phyloP scores from a whole-genome alignment of 768 basidiomycete genomes.

The Trametes cubensis region DNA sequence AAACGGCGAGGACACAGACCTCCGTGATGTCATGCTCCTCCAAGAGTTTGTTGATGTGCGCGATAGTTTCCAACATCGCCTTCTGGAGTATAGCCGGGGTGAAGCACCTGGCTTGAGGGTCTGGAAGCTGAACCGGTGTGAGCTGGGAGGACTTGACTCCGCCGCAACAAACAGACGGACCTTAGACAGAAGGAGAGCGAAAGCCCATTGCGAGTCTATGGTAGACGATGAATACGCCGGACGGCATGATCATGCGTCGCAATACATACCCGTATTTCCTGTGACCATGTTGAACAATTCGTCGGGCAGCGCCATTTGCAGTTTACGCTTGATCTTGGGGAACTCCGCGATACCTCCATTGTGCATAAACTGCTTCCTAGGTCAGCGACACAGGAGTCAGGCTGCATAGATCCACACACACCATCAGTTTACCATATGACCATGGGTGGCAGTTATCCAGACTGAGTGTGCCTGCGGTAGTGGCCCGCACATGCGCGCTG shows the following conservation, averaged over 20 bases:
- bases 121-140: constrained; percentile 60
- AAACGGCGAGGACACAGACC: constrained; percentile 40
- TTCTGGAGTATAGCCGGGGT: constrained; percentile 69
- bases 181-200: constrained; percentile 88
- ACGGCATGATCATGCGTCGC: neutral
- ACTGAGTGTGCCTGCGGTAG: constrained; percentile 89
- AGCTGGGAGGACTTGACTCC: neutral
- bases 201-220: constrained; percentile 95
- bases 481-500: constrained; percentile 91
- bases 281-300: constrained; percentile 84
- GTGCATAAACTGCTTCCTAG: constrained; percentile 81
- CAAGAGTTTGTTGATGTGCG: constrained; percentile 72
- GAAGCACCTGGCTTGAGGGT: constrained; percentile 77
- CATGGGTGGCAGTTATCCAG: constrained; percentile 97
- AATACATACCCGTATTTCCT: constrained; percentile 81
- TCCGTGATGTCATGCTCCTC: constrained; percentile 75
- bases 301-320: constrained; percentile 79
- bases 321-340: constrained; percentile 70
- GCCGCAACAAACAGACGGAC: constrained; percentile 36
- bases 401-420: constrained; percentile 36
- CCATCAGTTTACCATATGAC: constrained; percentile 90
- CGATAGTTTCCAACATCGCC: constrained; percentile 90
- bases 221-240: constrained; percentile 1
- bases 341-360: constrained; percentile 95
- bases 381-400: neutral